These are phyloP conservation scores for Cadophora gregata DNA, from an alignment of 2,329 filamentous ascomycete genomes.

Conservation along the genomic window DNA sequence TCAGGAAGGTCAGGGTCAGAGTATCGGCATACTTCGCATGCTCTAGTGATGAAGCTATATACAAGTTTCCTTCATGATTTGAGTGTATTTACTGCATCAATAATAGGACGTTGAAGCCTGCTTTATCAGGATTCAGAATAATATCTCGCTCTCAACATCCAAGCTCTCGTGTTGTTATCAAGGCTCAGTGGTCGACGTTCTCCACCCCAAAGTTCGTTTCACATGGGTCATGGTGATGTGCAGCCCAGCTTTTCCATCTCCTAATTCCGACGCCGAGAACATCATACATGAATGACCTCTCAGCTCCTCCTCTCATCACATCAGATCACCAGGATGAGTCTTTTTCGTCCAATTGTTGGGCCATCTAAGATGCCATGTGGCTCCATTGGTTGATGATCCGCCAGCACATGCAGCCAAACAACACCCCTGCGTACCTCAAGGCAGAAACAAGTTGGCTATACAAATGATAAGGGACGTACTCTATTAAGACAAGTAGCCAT, in stretches of 20 bases:
- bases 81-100: too few relatives aligned
- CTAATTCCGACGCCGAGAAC: constrained; percentile 1
- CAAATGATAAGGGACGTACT: constrained; percentile 29
- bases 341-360: constrained; percentile 13
- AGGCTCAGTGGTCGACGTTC: too few relatives aligned
- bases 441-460: constrained; percentile 28
- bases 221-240: background rate
- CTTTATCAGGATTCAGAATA: too few relatives aligned
- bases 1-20: too few relatives aligned
- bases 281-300: constrained; percentile 3
- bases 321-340: background rate
- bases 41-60: too few relatives aligned
- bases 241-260: background rate
- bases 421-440: constrained; percentile 33
- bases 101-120: too few relatives aligned
- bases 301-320: constrained; percentile 1
- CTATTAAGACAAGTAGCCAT: constrained; percentile 20
- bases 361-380: constrained; percentile 4
- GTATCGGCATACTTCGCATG: too few relatives aligned
- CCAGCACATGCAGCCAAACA: constrained; percentile 33
- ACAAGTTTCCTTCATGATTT: too few relatives aligned
- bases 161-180: too few relatives aligned
- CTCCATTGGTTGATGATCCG: constrained; percentile 23
- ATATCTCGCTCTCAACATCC: too few relatives aligned
- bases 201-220: background rate